Conservation (phyloP, 2,329 filamentous ascomycete genomes). For the Aspergillus chevalieri region DNA sequence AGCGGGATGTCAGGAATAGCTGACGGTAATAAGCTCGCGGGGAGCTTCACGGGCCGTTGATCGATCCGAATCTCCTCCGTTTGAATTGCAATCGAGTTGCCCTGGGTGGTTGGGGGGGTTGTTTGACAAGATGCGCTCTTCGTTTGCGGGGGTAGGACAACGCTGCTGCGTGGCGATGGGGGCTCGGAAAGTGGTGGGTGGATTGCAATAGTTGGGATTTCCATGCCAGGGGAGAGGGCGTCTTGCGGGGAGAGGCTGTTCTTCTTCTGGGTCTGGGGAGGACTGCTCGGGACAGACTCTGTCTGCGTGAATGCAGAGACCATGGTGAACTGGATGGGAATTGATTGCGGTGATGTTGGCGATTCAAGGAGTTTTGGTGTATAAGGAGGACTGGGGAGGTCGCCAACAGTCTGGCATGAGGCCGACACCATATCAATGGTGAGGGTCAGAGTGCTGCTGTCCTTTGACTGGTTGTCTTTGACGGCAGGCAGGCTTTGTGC, state of each 20-base stretch:
- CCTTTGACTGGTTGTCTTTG: slow-evolving; percentile 20
- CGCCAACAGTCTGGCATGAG: slow-evolving; percentile 38
- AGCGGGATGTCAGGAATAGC: slow-evolving; percentile 55
- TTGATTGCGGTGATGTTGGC: slow-evolving; percentile 8
- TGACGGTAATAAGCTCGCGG: slow-evolving; percentile 72
- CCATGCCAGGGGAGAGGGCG: slow-evolving; percentile 24
- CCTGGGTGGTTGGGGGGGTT: slow-evolving; percentile 44
- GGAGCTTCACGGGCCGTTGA: slow-evolving; percentile 66
- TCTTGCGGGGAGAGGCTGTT: slow-evolving; percentile 9
- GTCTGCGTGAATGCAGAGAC: slow-evolving; percentile 31
- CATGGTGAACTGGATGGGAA: slow-evolving; percentile 14
- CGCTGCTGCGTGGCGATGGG: slow-evolving; percentile 66
- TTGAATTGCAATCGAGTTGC: slow-evolving; percentile 61
- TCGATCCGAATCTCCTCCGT: slow-evolving; percentile 89
- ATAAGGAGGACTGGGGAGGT: slow-evolving; percentile 30
- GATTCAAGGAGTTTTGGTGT: slow-evolving; percentile 26
- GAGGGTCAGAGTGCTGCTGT: slow-evolving; percentile 25
- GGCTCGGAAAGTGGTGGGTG: slow-evolving; percentile 81
- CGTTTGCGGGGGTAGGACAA: slow-evolving; percentile 70
- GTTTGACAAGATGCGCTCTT: slow-evolving; percentile 84
- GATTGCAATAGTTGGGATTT: slow-evolving; percentile 82
- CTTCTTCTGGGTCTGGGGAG: slow-evolving; percentile 8
- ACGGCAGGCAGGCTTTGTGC: slow-evolving; percentile 6
- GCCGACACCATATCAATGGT: slow-evolving; percentile 35
- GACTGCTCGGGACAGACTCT: slow-evolving; percentile 11